These are phyloP conservation scores for Sarocladiaceae sp. DNA, from an alignment of 2,329 filamentous ascomycete genomes.

Conservation along the genomic window DNA sequence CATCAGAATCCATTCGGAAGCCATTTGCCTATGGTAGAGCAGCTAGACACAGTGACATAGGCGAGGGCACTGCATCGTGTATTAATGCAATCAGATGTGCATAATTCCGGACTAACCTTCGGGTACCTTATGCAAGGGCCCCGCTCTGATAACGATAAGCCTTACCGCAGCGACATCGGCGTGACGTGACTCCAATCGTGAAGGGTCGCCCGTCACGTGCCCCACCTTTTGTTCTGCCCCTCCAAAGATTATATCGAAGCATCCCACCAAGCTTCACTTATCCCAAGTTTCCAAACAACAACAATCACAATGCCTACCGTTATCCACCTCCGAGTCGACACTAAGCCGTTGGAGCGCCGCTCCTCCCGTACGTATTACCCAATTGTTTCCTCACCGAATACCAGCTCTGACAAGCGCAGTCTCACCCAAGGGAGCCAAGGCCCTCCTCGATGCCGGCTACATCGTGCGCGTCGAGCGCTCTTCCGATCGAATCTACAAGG, in stretches of 20 bases:
- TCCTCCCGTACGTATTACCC: conserved; percentile 9
- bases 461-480: conserved; percentile 62
- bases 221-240: neutral
- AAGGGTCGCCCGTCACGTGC: neutral
- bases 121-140: no score
- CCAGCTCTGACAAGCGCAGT: conserved; percentile 12
- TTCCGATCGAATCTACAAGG: conserved; percentile 59
- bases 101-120: no score
- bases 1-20: no score
- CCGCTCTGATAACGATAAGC: no score
- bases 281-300: neutral
- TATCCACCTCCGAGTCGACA: conserved; percentile 14
- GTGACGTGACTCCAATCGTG: neutral
- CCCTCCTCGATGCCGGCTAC: conserved; percentile 64
- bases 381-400: neutral
- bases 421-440: conserved; percentile 22
- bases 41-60: no score
- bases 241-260: neutral
- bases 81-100: no score
- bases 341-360: conserved; percentile 15
- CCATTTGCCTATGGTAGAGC: no score
- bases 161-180: neutral
- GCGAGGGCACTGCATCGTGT: no score
- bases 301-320: conserved; percentile 12
- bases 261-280: neutral